These are phyloP conservation scores for Cutaneotrichosporon sp. DNA, from an alignment of 1,284 basidiomycete species.

Conservation along the genomic window DNA sequence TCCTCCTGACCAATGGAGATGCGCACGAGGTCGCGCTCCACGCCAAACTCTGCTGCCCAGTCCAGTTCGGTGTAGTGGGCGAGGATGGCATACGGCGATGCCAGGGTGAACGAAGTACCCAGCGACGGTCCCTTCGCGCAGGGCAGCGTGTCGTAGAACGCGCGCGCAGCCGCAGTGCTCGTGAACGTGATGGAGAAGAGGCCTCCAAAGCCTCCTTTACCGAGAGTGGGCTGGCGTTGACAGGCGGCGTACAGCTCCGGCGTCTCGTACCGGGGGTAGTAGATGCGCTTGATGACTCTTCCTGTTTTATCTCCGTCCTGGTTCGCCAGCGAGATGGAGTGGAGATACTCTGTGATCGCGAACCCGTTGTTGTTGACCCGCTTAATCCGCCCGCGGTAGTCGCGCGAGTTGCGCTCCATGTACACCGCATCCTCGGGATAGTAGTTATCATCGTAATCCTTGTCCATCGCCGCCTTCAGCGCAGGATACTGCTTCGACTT, in stretches of 20 bases:
- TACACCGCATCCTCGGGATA: constrained; percentile 91
- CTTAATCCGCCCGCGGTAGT: constrained; percentile 73
- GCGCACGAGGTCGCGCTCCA: constrained; percentile 77
- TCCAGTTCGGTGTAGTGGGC: constrained; percentile 88
- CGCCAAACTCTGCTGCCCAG: constrained; percentile 84
- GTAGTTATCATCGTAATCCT: constrained; percentile 77
- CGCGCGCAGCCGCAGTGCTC: constrained; percentile 60
- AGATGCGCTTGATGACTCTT: constrained; percentile 67
- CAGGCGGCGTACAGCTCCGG: constrained; percentile 65
- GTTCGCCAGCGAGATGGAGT: too few relatives aligned
- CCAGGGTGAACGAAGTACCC: constrained; percentile 93
- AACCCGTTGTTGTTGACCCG: constrained; percentile 79
- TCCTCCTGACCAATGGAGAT: constrained; percentile 90
- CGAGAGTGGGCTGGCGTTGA: constrained; percentile 39
- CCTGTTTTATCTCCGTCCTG: too few relatives aligned
- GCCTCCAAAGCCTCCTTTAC: constrained; percentile 75
- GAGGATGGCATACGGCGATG: constrained; percentile 86
- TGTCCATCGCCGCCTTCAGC: constrained; percentile 61
- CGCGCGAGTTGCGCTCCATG: constrained; percentile 96
- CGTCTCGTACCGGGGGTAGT: constrained; percentile 82
- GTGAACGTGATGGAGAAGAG: constrained; percentile 89
- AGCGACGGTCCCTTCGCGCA: constrained; percentile 89
- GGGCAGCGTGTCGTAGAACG: constrained; percentile 80
- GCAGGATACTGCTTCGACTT: constrained; percentile 60
- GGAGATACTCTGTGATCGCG: constrained; percentile 74